phyloP scores from a whole-genome alignment of 306 rosid genomes.

The Glycyrrhiza uralensis region DNA sequence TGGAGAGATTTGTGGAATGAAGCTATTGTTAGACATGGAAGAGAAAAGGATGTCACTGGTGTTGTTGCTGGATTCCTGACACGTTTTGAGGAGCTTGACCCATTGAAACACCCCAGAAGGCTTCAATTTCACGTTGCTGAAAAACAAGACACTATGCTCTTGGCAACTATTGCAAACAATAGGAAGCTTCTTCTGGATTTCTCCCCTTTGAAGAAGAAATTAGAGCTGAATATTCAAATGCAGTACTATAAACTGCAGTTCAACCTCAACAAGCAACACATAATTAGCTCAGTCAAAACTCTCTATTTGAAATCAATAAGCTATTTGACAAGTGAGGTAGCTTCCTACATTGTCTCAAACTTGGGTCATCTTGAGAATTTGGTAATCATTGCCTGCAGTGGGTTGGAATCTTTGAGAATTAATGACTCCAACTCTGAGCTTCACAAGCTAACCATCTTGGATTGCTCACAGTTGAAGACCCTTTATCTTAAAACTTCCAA shows the following conservation, averaged over 20 bases:
- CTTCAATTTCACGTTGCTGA: slow-evolving; percentile 48
- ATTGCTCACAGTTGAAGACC: slow-evolving; percentile 52
- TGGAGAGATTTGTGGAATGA: slow-evolving; percentile 73
- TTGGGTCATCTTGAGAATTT: slow-evolving; percentile 57
- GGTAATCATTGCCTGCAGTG: slow-evolving; percentile 53
- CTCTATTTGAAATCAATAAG: slow-evolving; percentile 61
- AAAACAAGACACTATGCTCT: slow-evolving; percentile 29
- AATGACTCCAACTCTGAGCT: slow-evolving; percentile 47
- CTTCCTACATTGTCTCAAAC: slow-evolving; percentile 48
- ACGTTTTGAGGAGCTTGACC: slow-evolving; percentile 43
- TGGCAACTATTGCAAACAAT: slow-evolving; percentile 49
- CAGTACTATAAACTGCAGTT: slow-evolving; percentile 43
- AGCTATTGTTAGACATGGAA: slow-evolving; percentile 35
- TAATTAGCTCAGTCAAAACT: slow-evolving; percentile 54
- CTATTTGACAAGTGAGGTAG: slow-evolving; percentile 38
- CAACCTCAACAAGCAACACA: slow-evolving; percentile 30
- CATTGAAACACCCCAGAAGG: slow-evolving; percentile 55
- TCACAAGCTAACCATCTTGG: slow-evolving; percentile 47
- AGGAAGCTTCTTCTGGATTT: slow-evolving; percentile 58
- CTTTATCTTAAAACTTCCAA: slow-evolving; percentile 49
- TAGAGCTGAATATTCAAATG: slow-evolving; percentile 19
- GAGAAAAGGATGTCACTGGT: slow-evolving; percentile 24
- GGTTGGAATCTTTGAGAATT: slow-evolving; percentile 50
- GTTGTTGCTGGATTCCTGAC: slow-evolving; percentile 37
- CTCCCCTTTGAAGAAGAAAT: slow-evolving; percentile 37